phyloP scores from a whole-genome alignment of 495 filamentous ascomycete genomes.

The Cairneyella variabilis region DNA sequence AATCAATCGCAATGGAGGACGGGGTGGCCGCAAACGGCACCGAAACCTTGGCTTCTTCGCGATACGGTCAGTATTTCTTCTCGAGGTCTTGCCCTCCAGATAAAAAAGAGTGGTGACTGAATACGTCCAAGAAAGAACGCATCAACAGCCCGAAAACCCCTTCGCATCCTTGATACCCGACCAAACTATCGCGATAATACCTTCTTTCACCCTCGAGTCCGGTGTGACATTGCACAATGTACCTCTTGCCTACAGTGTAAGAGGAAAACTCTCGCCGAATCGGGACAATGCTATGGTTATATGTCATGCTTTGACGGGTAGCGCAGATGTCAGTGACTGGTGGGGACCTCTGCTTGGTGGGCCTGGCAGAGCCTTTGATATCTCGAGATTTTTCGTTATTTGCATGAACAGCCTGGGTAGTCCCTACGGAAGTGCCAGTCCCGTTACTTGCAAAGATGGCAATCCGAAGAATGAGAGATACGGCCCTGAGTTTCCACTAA shows the following conservation, averaged over 20 bases:
- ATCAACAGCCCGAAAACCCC: constrained; percentile 82
- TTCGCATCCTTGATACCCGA: constrained; percentile 81
- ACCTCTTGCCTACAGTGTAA: constrained; percentile 87
- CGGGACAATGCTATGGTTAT: constrained; percentile 93
- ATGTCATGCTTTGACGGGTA: constrained; percentile 94
- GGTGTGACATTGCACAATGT: constrained; percentile 84
- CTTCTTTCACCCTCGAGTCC: constrained; percentile 89
- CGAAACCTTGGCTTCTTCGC: not conserved
- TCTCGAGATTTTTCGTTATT: constrained; percentile 86
- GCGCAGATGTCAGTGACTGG: constrained; percentile 95
- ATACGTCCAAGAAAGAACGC: constrained; percentile 56
- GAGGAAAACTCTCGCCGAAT: constrained; percentile 68
- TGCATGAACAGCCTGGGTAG: constrained; percentile 96
- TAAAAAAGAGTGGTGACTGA: constrained; percentile 42
- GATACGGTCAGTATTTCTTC: constrained; percentile 11
- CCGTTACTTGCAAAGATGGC: constrained; percentile 83
- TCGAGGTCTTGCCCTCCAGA: not conserved
- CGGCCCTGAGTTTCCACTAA: constrained; percentile 93
- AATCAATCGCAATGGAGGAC: constrained; percentile 2
- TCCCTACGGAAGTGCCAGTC: constrained; percentile 94
- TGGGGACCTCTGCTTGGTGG: constrained; percentile 94
- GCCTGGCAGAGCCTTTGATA: constrained; percentile 86
- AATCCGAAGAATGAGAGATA: constrained; percentile 72
- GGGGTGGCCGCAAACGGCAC: constrained; percentile 2
- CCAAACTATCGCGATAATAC: constrained; percentile 80